Evolutionary conservation across 176 grass and related monocot genomes (phyloP), one percentile per base, ranked within the genome.

Genomic region (Hyparrhenia diplandra): DNA sequence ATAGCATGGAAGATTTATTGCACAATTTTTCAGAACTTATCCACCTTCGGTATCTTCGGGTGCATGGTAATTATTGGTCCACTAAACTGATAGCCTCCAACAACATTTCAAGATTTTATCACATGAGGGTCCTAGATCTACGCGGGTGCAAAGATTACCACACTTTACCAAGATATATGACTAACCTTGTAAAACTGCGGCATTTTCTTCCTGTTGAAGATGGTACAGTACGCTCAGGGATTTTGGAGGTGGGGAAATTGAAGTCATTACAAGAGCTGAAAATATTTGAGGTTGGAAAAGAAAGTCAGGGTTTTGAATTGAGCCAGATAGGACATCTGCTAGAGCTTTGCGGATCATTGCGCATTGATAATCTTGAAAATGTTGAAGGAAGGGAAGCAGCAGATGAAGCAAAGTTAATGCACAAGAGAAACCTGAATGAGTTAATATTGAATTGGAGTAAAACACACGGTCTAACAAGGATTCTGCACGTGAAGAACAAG

Each of bases 31-130:
- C 31, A 2, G 6, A 40, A 6, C 31, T 80, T 46, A 30, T 65
- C 35, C 77, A 65, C 52, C 60, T 80, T 68, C 77, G 37, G 16
- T 80, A 68, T 35, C 29, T 80, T 18, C 14, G 17, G 47, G 17
- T 51, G 5, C 5, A 51, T 17, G 16, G 5, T 6, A 18, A n/a
- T n/a, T n/a, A 17, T 49, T 1, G 1, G 13, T 64, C 0, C 1
- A 43, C 13, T 43, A 13, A 3, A 10, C 8, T 64, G 37, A 1
- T 10, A 43, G 42, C 12, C 42, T 43, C 42, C 17, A 43, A 8
- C 23, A 45, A 0, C 23, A 18, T 69, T 9, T 59, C 65, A 82
- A 36, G 63, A 68, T 52, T 71, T 23, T 82, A 60, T 82, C n/a
- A 82, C 45, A 27, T 82, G 36, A 8, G 47, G 64, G 64, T 70